Evolutionary conservation across 2,329 filamentous ascomycete genomes (phyloP).

Genomic region (Endoconidiophora polonica): DNA sequence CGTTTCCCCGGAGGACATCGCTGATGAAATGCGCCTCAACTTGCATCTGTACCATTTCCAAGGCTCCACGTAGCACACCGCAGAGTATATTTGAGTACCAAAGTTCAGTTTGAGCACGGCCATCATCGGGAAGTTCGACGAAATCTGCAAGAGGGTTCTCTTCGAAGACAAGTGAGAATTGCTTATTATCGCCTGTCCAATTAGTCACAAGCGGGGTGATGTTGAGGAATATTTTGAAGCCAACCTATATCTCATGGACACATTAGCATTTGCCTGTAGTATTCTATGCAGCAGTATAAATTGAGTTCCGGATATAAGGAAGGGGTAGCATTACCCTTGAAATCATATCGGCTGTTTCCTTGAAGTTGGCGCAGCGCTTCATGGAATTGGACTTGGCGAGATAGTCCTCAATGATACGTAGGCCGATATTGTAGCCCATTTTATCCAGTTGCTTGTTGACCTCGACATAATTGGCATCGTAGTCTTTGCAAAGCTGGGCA

Average conservation of each 20-base stretch:
- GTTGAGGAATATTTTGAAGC: slow-evolving; percentile 98
- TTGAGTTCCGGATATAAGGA: too few species aligned
- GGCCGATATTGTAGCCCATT: slow-evolving; percentile 97
- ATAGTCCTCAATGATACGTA: slow-evolving; percentile 93
- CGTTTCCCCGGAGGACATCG: slow-evolving; percentile 80
- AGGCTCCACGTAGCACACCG: slow-evolving; percentile 71
- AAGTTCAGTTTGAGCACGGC: slow-evolving; percentile 82
- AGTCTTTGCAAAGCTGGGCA: slow-evolving; percentile 90
- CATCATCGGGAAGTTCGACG: slow-evolving; percentile 92
- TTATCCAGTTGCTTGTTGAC: slow-evolving; percentile 97
- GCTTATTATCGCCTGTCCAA: slow-evolving; percentile 91
- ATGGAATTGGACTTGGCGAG: slow-evolving; percentile 84
- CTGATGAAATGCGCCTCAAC: slow-evolving; percentile 94
- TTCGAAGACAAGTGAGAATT: slow-evolving; percentile 90
- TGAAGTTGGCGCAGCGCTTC: slow-evolving; percentile 80
- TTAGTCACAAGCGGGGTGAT: slow-evolving; percentile 86
- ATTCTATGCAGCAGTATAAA: too few species aligned
- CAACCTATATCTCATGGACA: slow-evolving; percentile 42
- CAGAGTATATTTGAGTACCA: slow-evolving; percentile 99
- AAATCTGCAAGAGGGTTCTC: slow-evolving; percentile 96
- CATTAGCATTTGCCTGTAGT: too few species aligned
- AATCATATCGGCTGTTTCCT: slow-evolving; percentile 93
- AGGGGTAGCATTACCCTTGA: slow-evolving; percentile 45
- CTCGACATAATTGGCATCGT: slow-evolving; percentile 81
- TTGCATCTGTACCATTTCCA: slow-evolving; percentile 99